Evolutionary conservation across 1,284 basidiomycete genomes (phyloP), one percentile per base, ranked within the genome.

Genomic region (Cryptococcus sp.): DNA sequence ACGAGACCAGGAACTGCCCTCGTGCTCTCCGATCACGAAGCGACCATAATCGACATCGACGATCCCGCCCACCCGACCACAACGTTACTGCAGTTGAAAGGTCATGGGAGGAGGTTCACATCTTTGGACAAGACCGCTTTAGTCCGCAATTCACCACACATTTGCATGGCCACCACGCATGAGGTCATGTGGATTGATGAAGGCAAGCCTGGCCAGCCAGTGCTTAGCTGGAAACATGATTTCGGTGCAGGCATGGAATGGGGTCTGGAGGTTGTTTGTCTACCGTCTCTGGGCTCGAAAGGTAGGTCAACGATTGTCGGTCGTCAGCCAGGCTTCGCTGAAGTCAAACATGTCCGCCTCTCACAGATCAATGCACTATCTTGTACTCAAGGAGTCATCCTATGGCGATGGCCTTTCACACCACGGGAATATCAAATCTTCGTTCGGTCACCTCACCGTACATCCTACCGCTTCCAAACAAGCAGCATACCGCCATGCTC

Each of bases 121-220:
- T 57, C 67, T 2, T 17, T 75, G 1, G 74, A 75, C 5, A 67
- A 65, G 48, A 67, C 66, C 0, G 67, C 70, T 6, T 15, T 55
- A 2, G 38, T 48, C 6, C 56, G 73, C 1, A 31, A 47, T 2
- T 59, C 63, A 1, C 40, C 25, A 0, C 62, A 62, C 16, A 70
- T 64, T 0, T 65, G 62, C 20, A n/a, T 70, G 1, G 53, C 49
- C 11, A 75, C 75, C 1, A 71, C 67, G 5, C 56, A 64, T 19
- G 67, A 73, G 44, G 50, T 75, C 6, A 47, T 75, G 1, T 77
- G 73, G 75, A 35, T 75, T 15, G 71, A 73, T 27, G 72, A 73
- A 22, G 27, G n/a, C 10, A n/a, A 39, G 15, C 44, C 57, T 1
- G 62, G 55, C 3, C 23, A 23, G 10, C 63, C 63, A 1, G 53